Evolutionary conservation across 192 early-diverging fungal species (phyloP).

Genomic region (Funneliformis mosseae): DNA sequence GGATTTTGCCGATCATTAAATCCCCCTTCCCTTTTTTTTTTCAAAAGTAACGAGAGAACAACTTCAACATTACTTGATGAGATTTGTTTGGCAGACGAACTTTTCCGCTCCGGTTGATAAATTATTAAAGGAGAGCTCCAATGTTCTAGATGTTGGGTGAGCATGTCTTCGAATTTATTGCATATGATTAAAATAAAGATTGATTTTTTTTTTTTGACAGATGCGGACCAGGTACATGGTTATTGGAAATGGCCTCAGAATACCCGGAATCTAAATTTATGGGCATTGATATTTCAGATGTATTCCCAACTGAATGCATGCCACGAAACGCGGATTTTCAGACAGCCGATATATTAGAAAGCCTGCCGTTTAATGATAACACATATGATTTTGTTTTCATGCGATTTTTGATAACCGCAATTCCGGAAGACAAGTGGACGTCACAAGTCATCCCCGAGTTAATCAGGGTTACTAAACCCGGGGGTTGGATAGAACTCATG

Average conservation of each 20-base stretch:
- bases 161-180: neutral
- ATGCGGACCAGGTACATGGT: conserved; percentile 14
- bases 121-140: neutral
- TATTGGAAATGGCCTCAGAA: conserved; percentile 24
- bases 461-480: neutral
- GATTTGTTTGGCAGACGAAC: conserved; percentile 7
- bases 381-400: conserved; percentile 44
- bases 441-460: neutral
- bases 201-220: too few species aligned
- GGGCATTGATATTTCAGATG: neutral
- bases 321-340: neutral
- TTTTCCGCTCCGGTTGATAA: conserved; percentile 6
- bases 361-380: conserved; percentile 43
- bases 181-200: too few species aligned
- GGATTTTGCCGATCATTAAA: too few species aligned
- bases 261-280: conserved; percentile 4
- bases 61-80: neutral
- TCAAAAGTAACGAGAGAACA: conserved; percentile 12
- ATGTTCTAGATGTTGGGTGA: conserved; percentile 9
- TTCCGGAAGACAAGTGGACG: neutral
- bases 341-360: neutral
- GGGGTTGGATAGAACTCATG: neutral
- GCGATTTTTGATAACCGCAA: conserved; percentile 33
- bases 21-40: too few species aligned
- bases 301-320: neutral